Percentiles rank a stretch among this genome's conserved stretches.
phyloP scores from a whole-genome alignment of 306 rosid species.

The Cicer arietinum region DNA sequence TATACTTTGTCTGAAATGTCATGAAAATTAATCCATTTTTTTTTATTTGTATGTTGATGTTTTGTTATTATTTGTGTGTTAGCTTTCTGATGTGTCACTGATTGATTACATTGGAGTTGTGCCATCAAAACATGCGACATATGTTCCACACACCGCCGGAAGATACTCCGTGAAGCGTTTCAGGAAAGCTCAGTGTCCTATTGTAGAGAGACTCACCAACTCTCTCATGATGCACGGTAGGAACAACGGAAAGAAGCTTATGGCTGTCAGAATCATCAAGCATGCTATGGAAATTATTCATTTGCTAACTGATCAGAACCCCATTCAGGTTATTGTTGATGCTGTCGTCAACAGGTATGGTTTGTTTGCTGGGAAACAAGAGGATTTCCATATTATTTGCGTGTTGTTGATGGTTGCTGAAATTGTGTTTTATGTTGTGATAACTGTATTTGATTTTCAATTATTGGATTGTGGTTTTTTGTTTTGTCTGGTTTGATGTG shows the following conservation, averaged over 20 bases:
- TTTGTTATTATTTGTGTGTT: neutral
- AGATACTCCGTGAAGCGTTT: conserved; percentile 42
- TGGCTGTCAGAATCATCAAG: too few species aligned
- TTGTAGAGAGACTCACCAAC: conserved; percentile 69
- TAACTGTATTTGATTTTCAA: neutral
- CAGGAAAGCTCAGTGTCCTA: conserved; percentile 64
- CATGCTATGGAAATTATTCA: too few species aligned
- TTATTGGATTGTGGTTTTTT: too few species aligned
- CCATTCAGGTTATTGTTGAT: too few species aligned
- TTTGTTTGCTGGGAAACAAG: neutral
- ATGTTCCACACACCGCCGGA: conserved; percentile 71
- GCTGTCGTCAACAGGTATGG: conserved; percentile 59
- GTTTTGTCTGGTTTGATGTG: too few species aligned
- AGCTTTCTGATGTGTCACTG: conserved; percentile 59
- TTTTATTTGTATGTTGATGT: too few species aligned
- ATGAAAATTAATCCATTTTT: too few species aligned
- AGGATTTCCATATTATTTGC: neutral
- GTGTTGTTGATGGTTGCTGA: neutral
- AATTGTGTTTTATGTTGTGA: neutral
- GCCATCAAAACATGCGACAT: conserved; percentile 62
- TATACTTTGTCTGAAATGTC: too few species aligned
- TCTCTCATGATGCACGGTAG: conserved; percentile 73
- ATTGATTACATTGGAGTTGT: conserved; percentile 62
- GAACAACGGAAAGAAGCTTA: conserved; percentile 41
- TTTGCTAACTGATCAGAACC: too few species aligned